Base-by-base conservation (phyloP, 371 early-diverging fungal species). In the Nematocida sp. region DNA sequence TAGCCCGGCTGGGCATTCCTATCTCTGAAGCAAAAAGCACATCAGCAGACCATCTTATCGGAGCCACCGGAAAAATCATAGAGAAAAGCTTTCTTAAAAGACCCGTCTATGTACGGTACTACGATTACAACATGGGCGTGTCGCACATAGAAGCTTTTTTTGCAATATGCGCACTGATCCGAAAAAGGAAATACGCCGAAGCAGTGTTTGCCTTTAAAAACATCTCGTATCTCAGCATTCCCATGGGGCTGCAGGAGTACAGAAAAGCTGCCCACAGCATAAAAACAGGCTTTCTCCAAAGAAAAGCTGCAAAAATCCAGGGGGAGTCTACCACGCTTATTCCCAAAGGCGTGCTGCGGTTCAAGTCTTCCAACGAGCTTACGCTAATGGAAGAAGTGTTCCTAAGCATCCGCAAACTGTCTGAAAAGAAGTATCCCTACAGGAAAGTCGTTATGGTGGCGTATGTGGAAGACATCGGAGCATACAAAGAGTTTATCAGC, bases 141-240 rank as follows among this genome's bases (percentile, higher is more conserved):
- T 70, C 74, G 51, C 74, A 70, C 23, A 31, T 70, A 8, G 74
- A 70, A 34, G 74, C 25, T 5, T 70, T 70, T 25, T 70, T 57
- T 29, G 17, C 43, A 7, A 70, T 70, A 25, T 41, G 58, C 40
- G 15, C 15, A 45, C 53, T 70, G 0, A 52, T 70, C n/a, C 32
- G 36, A 19, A 60, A 60, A 7, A 23, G 34, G 5, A 13, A 15
- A 2, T 70, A 36, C 51, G 56, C 45, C 25, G 58, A 70, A 48
- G 74, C 74, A 23, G 43, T 70, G 4, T 70, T 70, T 31, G 66
- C 74, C 41, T 70, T 70, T 38, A 46, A 48, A 62, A 48, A 58
- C 19, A 45, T 40, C 7, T 49, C 49, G 62, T 46, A 45, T 23
- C 19, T 60, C 13, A 36, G 46, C 32, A 45, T 43, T 8, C 4